Conservation (phyloP, 1,284 basidiomycete genomes). For the Leccinum proliferum region DNA sequence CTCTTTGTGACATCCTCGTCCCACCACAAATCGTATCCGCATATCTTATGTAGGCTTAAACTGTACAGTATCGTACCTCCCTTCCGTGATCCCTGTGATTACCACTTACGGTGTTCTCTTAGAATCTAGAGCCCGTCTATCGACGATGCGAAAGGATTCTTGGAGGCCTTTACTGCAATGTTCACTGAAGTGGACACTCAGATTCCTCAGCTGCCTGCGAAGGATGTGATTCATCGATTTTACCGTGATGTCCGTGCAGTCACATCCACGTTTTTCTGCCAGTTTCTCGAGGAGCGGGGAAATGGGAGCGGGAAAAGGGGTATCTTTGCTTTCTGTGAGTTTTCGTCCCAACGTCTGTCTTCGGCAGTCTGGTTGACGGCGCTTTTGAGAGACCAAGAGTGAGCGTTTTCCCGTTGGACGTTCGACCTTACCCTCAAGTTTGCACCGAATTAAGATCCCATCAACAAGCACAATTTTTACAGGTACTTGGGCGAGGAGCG, state of each 20-base stretch:
- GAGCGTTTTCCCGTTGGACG: conserved; percentile 11
- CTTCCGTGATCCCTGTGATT: not conserved
- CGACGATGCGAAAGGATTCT: conserved; percentile 77
- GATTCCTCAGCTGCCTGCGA: conserved; percentile 79
- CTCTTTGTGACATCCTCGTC: not conserved
- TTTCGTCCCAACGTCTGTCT: not conserved
- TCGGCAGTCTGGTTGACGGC: conserved; percentile 8
- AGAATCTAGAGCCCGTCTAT: conserved; percentile 69
- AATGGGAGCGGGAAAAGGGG: conserved; percentile 43
- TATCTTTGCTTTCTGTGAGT: conserved; percentile 70
- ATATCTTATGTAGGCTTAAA: conserved; percentile 54
- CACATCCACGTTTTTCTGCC: conserved; percentile 48
- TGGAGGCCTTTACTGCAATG: conserved; percentile 62
- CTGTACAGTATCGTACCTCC: conserved; percentile 47
- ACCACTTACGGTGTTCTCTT: conserved; percentile 7
- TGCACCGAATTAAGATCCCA: conserved; percentile 14
- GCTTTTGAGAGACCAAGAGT: conserved; percentile 36
- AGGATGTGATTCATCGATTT: conserved; percentile 82
- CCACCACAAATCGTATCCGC: not conserved
- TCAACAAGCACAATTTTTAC: conserved; percentile 26
- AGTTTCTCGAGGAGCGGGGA: conserved; percentile 75
- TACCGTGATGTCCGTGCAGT: conserved; percentile 65
- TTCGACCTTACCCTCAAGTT: not conserved
- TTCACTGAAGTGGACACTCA: conserved; percentile 72
- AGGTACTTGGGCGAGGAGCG: conserved; percentile 26